Evolutionary conservation across 768 basidiomycete species (phyloP).

Genomic region (Trametes coccinea): DNA sequence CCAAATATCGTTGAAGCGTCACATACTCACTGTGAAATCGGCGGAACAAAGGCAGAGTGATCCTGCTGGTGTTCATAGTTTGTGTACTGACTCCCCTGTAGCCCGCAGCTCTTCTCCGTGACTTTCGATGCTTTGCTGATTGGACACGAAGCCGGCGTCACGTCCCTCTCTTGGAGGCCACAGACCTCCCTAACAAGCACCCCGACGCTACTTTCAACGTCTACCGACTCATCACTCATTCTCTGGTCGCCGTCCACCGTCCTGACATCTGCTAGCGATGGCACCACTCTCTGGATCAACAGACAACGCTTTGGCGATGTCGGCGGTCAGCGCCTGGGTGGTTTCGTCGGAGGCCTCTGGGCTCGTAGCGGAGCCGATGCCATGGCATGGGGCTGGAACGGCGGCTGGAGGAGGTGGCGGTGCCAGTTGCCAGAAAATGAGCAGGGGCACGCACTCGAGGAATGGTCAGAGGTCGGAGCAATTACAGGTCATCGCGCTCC

Average conservation of each 20-base stretch:
- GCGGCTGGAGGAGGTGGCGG: conserved; percentile 89
- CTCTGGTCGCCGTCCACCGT: conserved; percentile 83
- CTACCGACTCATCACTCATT: conserved; percentile 93
- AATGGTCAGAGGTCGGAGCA: conserved; percentile 79
- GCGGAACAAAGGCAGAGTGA: conserved; percentile 38
- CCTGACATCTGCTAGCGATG: conserved; percentile 37
- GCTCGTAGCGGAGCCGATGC: conserved; percentile 58
- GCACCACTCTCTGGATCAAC: conserved; percentile 84
- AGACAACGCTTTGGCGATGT: conserved; percentile 91
- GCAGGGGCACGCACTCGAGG: conserved; percentile 32
- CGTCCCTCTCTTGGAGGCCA: conserved; percentile 84
- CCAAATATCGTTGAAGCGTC: conserved; percentile 88
- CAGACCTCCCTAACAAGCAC: conserved; percentile 24
- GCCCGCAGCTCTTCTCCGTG: conserved; percentile 63
- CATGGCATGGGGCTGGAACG: conserved; percentile 91
- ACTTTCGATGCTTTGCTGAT: conserved; percentile 92
- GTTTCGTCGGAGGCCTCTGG: conserved; percentile 93
- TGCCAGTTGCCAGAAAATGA: conserved; percentile 29
- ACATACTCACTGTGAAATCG: conserved; percentile 68
- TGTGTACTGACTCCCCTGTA: conserved; percentile 23
- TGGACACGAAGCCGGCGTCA: conserved; percentile 95
- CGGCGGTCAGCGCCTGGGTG: conserved; percentile 86
- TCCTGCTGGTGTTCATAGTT: neutral
- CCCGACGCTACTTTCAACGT: conserved; percentile 81
- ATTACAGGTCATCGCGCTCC: conserved; percentile 83